Percentiles rank a stretch among this genome's conserved stretches.
Evolutionary conservation across 306 rosid genomes (phyloP).

Genomic region (Macrotyloma uniflorum): DNA sequence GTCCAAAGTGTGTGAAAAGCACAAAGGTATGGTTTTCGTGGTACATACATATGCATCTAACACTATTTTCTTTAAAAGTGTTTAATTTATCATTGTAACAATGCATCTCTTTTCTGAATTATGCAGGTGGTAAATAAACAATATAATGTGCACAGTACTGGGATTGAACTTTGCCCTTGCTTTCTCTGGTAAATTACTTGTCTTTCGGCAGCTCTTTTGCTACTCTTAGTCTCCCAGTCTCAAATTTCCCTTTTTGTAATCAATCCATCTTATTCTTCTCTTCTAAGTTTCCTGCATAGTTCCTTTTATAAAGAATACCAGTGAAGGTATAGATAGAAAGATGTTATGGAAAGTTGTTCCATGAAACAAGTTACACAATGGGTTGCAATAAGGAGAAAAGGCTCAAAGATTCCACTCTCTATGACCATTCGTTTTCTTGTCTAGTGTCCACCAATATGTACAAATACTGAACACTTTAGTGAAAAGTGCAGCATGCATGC

Average conservation of each 20-base stretch:
- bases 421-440: conserved; percentile 37
- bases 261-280: conserved; percentile 38
- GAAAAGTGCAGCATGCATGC: conserved; percentile 50
- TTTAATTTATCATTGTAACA: not conserved
- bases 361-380: conserved; percentile 57
- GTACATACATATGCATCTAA: not conserved
- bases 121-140: conserved; percentile 69
- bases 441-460: conserved; percentile 47
- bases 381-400: conserved; percentile 50
- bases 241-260: conserved; percentile 14
- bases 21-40: conserved; percentile 41
- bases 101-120: conserved; percentile 9
- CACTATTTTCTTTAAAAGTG: not conserved
- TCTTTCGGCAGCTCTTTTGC: conserved; percentile 38
- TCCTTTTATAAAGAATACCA: conserved; percentile 46
- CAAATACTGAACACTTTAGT: conserved; percentile 35
- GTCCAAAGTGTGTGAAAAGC: conserved; percentile 47
- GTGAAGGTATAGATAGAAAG: conserved; percentile 58
- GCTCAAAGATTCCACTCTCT: conserved; percentile 56
- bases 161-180: conserved; percentile 33
- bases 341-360: conserved; percentile 48
- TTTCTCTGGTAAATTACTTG: conserved; percentile 42
- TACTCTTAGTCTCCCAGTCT: conserved; percentile 7
- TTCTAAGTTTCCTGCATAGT: conserved; percentile 45
- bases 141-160: conserved; percentile 40